A percentile compares a stretch with the other conserved stretches of the same genome.
These are phyloP conservation scores for Juncus inflexus DNA, from an alignment of 176 grass and related monocot species.

Conservation along the genomic window DNA sequence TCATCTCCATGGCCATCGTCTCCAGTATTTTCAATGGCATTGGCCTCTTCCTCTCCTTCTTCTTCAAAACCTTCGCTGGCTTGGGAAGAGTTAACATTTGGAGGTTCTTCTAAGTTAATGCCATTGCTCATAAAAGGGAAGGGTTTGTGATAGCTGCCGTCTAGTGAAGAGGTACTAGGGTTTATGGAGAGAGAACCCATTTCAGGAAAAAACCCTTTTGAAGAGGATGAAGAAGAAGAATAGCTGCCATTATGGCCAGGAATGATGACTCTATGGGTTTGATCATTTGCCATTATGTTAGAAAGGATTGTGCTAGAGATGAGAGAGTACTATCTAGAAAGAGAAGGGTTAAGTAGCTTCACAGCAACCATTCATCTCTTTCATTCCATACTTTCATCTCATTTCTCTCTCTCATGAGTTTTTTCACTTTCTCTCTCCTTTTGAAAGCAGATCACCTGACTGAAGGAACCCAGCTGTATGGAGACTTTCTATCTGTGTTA, in stretches of 20 bases:
- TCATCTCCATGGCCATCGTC: conserved; percentile 30
- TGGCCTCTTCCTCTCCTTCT: conserved; percentile 16
- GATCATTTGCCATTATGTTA: conserved; percentile 37
- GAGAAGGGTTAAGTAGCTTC: background rate
- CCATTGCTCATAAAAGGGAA: conserved; percentile 8
- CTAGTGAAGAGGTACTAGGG: conserved; percentile 7
- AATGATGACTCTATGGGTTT: background rate
- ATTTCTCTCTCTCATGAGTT: background rate
- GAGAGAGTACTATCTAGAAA: conserved; percentile 31
- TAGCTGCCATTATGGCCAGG: conserved; percentile 29
- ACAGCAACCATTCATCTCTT: conserved; percentile 6
- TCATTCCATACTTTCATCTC: conserved; percentile 7
- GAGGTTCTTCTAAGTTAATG: conserved; percentile 19
- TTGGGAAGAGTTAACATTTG: conserved; percentile 12
- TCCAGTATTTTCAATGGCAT: conserved; percentile 28
- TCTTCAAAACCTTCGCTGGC: conserved; percentile 26
- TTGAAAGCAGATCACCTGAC: conserved; percentile 27
- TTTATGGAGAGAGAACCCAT: conserved; percentile 35
- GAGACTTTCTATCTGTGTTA: conserved; percentile 5
- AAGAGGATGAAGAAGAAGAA: conserved; percentile 46
- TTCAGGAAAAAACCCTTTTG: conserved; percentile 36
- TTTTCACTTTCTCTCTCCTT: conserved; percentile 33
- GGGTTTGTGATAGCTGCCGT: conserved; percentile 3
- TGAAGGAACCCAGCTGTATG: conserved; percentile 19
- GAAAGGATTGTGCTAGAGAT: no score